These are phyloP conservation scores for Aciculosporium take DNA, from an alignment of 2,329 filamentous ascomycete species.

Conservation along the genomic window DNA sequence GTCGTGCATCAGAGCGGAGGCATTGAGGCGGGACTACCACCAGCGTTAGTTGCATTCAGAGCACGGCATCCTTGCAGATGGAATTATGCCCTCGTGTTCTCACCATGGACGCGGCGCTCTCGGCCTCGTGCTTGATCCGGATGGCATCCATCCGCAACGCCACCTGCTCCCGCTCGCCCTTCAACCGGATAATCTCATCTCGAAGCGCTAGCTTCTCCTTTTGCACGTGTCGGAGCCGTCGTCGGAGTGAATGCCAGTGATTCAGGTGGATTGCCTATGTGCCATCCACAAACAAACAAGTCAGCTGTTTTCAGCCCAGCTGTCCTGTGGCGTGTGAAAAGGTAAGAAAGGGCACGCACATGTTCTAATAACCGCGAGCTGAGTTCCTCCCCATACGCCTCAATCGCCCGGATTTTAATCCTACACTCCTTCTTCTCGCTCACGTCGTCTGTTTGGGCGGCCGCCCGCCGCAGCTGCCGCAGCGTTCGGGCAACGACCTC, in stretches of 20 bases:
- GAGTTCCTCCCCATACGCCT: conserved; percentile 44
- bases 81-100: conserved; percentile 9
- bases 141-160: conserved; percentile 48
- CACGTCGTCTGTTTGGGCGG: conserved; percentile 24
- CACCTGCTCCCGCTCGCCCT: conserved; percentile 46
- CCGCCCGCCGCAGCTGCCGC: conserved; percentile 29
- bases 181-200: conserved; percentile 44
- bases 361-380: conserved; percentile 42
- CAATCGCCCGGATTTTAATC: conserved; percentile 41
- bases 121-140: conserved; percentile 43
- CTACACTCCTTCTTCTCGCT: conserved; percentile 38
- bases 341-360: conserved; percentile 24
- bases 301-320: too few relatives aligned
- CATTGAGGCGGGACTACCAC: conserved; percentile 29
- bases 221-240: conserved; percentile 41
- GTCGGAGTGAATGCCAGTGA: conserved; percentile 40
- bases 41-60: too few relatives aligned
- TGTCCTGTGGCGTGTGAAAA: not conserved
- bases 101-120: conserved; percentile 38
- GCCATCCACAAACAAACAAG: not conserved
- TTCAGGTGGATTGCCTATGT: conserved; percentile 43
- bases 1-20: conserved; percentile 47
- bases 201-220: conserved; percentile 42
- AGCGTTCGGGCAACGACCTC: conserved; percentile 42
- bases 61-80: too few relatives aligned